Conservation (phyloP, 176 grass and related monocot genomes). For the Dendrocalamus sinicus region DNA sequence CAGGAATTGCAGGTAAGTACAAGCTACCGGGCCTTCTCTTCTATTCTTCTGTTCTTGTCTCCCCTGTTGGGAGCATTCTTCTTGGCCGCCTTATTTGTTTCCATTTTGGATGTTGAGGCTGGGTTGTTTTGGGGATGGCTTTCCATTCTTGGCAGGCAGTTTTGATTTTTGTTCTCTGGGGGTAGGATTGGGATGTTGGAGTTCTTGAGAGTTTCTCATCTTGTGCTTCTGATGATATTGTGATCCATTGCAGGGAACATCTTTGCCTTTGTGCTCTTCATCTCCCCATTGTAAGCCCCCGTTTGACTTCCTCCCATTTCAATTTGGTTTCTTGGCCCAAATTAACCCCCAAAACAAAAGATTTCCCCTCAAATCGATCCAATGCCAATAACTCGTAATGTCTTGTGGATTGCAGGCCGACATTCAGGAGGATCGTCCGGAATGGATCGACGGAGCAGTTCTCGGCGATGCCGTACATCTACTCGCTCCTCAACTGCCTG, state of each 20-base stretch:
- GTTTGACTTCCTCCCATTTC: not conserved
- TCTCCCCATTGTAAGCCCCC: slow-evolving; percentile 85
- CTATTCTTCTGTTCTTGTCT: not conserved
- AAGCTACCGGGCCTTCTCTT: not conserved
- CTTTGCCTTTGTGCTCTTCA: slow-evolving; percentile 87
- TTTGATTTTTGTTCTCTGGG: not conserved
- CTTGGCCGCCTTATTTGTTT: not conserved
- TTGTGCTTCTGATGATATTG: not conserved
- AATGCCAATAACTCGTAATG: not conserved
- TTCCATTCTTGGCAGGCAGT: not conserved
- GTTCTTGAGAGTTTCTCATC: not conserved
- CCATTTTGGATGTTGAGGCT: not conserved
- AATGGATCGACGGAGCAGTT: slow-evolving; percentile 94
- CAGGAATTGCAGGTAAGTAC: slow-evolving; percentile 77
- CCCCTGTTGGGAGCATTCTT: slow-evolving; percentile 20
- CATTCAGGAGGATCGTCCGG: slow-evolving; percentile 77
- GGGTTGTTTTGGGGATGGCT: not conserved
- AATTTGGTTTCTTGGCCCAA: not conserved
- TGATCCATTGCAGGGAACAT: slow-evolving; percentile 75
- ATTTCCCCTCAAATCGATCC: not conserved
- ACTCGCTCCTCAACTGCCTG: slow-evolving; percentile 93
- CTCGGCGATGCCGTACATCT: slow-evolving; percentile 89
- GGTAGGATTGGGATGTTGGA: not conserved
- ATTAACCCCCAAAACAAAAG: not conserved
- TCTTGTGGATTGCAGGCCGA: slow-evolving; percentile 59